phyloP scores from a whole-genome alignment of 2,329 filamentous ascomycete species.

The Pyrenophora seminiperda region DNA sequence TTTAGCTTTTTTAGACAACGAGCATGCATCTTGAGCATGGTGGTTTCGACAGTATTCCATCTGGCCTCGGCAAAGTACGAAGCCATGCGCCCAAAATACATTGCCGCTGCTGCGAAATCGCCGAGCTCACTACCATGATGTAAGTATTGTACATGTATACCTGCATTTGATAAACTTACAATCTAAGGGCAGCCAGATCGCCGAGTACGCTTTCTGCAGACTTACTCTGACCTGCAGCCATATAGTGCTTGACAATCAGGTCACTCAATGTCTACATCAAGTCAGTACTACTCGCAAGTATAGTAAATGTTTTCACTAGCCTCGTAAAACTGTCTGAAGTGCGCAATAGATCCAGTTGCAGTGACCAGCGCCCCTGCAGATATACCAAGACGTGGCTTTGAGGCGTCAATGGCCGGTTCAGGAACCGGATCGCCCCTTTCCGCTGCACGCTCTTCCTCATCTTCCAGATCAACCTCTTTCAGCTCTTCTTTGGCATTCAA shows the following conservation, averaged over 20 bases:
- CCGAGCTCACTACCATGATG: slow-evolving; percentile 58
- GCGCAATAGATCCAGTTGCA: slow-evolving; percentile 44
- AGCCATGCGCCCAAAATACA: slow-evolving; percentile 77
- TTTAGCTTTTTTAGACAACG: slow-evolving; percentile 78
- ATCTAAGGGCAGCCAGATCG: slow-evolving; percentile 85
- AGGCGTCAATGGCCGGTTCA: slow-evolving; percentile 3
- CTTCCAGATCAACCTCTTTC: slow-evolving; percentile 47
- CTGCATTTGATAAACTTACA: slow-evolving; percentile 44
- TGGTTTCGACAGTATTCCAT: slow-evolving; percentile 80
- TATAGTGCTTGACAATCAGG: slow-evolving; percentile 80
- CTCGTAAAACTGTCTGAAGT: slow-evolving; percentile 51
- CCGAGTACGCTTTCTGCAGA: slow-evolving; percentile 78
- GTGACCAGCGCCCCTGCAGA: slow-evolving; percentile 36
- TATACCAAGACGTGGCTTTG: slow-evolving; percentile 34
- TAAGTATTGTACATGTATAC: slow-evolving; percentile 9
- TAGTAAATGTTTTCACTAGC: slow-evolving; percentile 17
- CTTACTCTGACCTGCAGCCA: slow-evolving; percentile 76
- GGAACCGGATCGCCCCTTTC: not conserved
- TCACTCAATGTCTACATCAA: slow-evolving; percentile 81
- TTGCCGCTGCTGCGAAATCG: slow-evolving; percentile 74
- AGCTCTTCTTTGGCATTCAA: slow-evolving; percentile 36
- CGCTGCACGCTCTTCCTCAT: slow-evolving; percentile 21
- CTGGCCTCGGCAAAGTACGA: slow-evolving; percentile 72
- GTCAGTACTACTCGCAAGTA: slow-evolving; percentile 24
- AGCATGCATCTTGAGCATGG: slow-evolving; percentile 84